These are phyloP conservation scores for Fusarium austroafricanum DNA, from an alignment of 2,329 filamentous ascomycete genomes.

Conservation along the genomic window DNA sequence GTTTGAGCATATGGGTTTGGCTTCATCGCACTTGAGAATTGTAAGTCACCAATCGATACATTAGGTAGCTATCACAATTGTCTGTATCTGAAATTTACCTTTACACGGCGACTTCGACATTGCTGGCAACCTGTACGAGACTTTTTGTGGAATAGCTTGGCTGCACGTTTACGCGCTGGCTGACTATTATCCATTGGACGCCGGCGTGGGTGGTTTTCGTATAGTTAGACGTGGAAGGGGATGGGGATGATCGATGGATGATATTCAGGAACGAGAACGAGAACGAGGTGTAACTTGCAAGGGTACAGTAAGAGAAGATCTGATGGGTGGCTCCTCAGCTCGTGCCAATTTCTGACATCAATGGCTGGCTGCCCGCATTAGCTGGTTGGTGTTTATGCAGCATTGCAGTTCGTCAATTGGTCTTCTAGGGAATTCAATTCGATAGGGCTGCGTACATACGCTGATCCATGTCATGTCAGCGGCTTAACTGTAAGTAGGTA, in stretches of 20 bases:
- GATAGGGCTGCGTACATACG: background rate
- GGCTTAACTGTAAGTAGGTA: background rate
- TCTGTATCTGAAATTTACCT: background rate
- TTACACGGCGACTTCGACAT: slow-evolving; percentile 12
- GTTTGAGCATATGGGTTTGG: background rate
- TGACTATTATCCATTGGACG: background rate
- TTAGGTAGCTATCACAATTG: too few species aligned
- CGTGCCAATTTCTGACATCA: background rate
- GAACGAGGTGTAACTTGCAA: slow-evolving; percentile 6
- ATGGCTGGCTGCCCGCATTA: background rate
- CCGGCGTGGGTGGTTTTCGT: background rate
- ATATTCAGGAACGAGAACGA: slow-evolving; percentile 7
- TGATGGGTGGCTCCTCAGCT: background rate
- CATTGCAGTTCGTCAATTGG: background rate
- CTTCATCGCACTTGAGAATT: slow-evolving; percentile 1
- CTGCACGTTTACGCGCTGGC: slow-evolving; percentile 1
- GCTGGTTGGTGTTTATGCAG: background rate
- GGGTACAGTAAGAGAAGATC: too few species aligned
- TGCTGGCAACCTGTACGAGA: slow-evolving; percentile 11
- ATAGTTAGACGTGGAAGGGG: background rate
- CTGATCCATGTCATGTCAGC: background rate
- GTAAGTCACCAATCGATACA: background rate
- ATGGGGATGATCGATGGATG: too few species aligned
- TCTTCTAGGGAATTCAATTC: background rate
- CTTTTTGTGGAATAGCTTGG: slow-evolving; percentile 16